phyloP scores from a whole-genome alignment of 345 rosid genomes.

The Gynandropsis gynandra region DNA sequence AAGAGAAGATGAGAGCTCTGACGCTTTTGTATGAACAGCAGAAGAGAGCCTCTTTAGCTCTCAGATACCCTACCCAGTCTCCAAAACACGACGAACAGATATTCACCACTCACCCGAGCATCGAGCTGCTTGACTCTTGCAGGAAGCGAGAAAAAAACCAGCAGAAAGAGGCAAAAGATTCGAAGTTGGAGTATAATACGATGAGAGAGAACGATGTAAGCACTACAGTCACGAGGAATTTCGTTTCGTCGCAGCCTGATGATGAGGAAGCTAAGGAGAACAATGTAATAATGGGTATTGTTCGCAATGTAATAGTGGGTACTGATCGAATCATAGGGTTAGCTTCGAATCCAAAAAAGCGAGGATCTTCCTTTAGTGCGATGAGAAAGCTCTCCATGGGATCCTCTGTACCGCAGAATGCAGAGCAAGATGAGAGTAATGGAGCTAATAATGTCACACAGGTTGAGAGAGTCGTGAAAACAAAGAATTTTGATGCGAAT shows the following conservation, averaged over 20 bases:
- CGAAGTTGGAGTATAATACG: slow-evolving; percentile 22
- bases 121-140: slow-evolving; percentile 40
- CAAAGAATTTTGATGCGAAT: slow-evolving; percentile 28
- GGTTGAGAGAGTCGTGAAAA: slow-evolving; percentile 38
- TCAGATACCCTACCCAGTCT: slow-evolving; percentile 37
- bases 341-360: slow-evolving; percentile 42
- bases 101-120: slow-evolving; percentile 45
- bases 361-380: slow-evolving; percentile 25
- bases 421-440: slow-evolving; percentile 25
- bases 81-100: slow-evolving; percentile 45
- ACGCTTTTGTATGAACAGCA: slow-evolving; percentile 87
- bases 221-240: slow-evolving; percentile 40
- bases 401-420: slow-evolving; percentile 14
- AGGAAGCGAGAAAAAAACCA: slow-evolving; percentile 29
- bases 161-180: slow-evolving; percentile 26
- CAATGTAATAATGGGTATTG: slow-evolving; percentile 17
- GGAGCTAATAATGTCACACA: slow-evolving; percentile 27
- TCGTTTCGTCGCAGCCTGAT: slow-evolving; percentile 38
- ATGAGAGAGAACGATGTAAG: slow-evolving; percentile 42
- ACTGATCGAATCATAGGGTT: slow-evolving; percentile 51
- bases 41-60: slow-evolving; percentile 59
- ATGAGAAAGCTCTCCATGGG: slow-evolving; percentile 77
- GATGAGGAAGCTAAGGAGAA: slow-evolving; percentile 66
- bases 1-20: slow-evolving; percentile 84
- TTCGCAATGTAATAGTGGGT: slow-evolving; percentile 18